These are phyloP conservation scores for Aphanomyces astaci DNA, from an alignment of 352 stramenopile genomes.

Conservation along the genomic window DNA sequence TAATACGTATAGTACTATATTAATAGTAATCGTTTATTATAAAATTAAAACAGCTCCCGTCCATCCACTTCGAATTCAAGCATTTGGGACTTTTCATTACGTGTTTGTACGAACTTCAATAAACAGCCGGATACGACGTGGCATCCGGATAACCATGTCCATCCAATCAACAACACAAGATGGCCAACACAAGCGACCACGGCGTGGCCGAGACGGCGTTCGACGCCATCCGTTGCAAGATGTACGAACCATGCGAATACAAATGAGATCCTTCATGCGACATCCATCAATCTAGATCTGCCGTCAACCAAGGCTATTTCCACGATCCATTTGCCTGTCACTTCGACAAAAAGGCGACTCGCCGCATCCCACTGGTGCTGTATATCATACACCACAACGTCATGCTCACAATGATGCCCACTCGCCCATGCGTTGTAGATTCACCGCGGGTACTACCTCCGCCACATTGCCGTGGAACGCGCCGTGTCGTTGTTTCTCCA, in stretches of 20 bases:
- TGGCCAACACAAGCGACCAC: slow-evolving; percentile 48
- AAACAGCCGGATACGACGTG: too few relatives aligned
- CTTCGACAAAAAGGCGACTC: slow-evolving; percentile 53
- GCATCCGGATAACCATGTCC: too few relatives aligned
- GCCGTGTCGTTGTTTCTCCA: slow-evolving; percentile 49
- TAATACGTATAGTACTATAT: too few relatives aligned
- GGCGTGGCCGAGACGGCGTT: slow-evolving; percentile 72
- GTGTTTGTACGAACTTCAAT: too few relatives aligned
- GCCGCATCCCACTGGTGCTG: slow-evolving; percentile 54
- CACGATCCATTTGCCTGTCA: slow-evolving; percentile 46
- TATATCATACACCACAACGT: not conserved
- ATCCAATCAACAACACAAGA: too few relatives aligned
- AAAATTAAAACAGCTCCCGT: too few relatives aligned
- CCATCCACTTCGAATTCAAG: too few relatives aligned
- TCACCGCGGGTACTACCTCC: slow-evolving; percentile 69
- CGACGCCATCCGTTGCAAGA: slow-evolving; percentile 67
- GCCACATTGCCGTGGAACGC: slow-evolving; percentile 44
- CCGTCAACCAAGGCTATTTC: slow-evolving; percentile 52
- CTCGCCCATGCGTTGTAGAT: slow-evolving; percentile 34
- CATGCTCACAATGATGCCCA: too few relatives aligned
- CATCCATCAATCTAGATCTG: slow-evolving; percentile 34
- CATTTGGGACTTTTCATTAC: too few relatives aligned
- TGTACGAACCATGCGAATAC: too few relatives aligned
- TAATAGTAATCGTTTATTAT: too few relatives aligned
- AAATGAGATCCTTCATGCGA: not conserved